Evolutionary conservation across 1,284 basidiomycete genomes (phyloP).

Genomic region (Xerocomus minutiporus): DNA sequence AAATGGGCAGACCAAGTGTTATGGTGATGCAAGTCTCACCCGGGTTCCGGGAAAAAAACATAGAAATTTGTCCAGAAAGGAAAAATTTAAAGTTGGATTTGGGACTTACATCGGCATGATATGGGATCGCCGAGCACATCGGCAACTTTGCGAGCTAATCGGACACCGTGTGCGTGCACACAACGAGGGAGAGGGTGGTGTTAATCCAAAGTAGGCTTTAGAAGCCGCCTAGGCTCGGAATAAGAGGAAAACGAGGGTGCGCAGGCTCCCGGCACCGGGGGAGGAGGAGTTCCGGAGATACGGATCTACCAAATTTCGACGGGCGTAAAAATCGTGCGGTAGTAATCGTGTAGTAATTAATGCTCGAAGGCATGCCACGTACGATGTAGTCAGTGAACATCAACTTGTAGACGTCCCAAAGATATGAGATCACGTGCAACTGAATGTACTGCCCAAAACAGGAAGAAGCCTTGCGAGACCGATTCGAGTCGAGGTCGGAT

Average conservation of each 20-base stretch:
- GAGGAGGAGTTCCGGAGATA: neutral
- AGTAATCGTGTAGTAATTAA: neutral
- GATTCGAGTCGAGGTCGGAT: neutral
- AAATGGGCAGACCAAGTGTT: neutral
- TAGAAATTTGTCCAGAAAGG: constrained; percentile 1
- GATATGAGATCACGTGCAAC: neutral
- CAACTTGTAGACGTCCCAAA: neutral
- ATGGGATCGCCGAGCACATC: constrained; percentile 9
- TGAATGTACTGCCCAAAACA: neutral
- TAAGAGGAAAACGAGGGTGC: neutral
- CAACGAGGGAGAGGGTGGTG: neutral
- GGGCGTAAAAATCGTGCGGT: neutral
- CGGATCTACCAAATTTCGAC: neutral
- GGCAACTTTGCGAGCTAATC: neutral
- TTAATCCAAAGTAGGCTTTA: neutral
- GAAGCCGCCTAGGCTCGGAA: neutral
- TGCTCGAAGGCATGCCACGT: neutral
- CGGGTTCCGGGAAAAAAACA: neutral
- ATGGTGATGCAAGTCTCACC: neutral
- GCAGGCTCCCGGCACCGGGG: neutral
- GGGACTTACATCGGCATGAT: constrained; percentile 8
- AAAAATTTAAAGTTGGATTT: constrained; percentile 3
- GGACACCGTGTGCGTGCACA: neutral
- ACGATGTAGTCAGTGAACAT: neutral
- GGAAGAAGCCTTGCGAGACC: neutral